Conservation (phyloP, 2,329 filamentous ascomycete species). For the Hypoxylon sp. region DNA sequence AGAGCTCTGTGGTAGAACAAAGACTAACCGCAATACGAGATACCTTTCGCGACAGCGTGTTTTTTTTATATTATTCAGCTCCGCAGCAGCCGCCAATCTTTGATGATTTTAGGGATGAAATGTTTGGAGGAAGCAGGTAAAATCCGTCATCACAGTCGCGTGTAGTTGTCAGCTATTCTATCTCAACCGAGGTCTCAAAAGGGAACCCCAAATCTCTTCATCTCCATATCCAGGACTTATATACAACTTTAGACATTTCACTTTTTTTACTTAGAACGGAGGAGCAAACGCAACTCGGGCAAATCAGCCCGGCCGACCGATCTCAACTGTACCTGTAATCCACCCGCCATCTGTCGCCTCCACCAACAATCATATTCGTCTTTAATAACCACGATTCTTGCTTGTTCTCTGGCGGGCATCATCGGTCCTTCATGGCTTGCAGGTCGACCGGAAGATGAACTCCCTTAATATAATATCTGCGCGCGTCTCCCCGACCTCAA, state of each 20-base stretch:
- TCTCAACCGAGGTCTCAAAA: constrained; percentile 45
- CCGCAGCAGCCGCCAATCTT: constrained; percentile 22
- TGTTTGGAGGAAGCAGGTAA: constrained; percentile 35
- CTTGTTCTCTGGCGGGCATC: constrained; percentile 44
- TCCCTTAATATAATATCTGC: constrained; percentile 94
- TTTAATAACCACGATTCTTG: constrained; percentile 32
- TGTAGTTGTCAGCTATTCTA: constrained; percentile 35
- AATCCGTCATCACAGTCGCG: constrained; percentile 31
- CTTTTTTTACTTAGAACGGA: constrained; percentile 5
- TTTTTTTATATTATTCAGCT: constrained; percentile 27
- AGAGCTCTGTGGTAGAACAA: constrained; percentile 38
- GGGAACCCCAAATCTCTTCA: constrained; percentile 11
- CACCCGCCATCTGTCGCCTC: constrained; percentile 20
- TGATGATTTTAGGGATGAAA: constrained; percentile 35
- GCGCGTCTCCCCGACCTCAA: constrained; percentile 77
- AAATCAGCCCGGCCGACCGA: constrained; percentile 35
- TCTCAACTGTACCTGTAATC: constrained; percentile 30
- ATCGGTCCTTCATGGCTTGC: constrained; percentile 67
- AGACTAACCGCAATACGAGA: constrained; percentile 31
- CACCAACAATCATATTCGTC: constrained; percentile 2
- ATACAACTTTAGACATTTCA: constrained; percentile 21
- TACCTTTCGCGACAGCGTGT: constrained; percentile 39
- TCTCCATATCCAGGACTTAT: constrained; percentile 25
- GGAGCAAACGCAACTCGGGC: constrained; percentile 32
- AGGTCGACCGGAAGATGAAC: constrained; percentile 82